phyloP scores from a whole-genome alignment of 331 rosid species.

The Malus hybrid region DNA sequence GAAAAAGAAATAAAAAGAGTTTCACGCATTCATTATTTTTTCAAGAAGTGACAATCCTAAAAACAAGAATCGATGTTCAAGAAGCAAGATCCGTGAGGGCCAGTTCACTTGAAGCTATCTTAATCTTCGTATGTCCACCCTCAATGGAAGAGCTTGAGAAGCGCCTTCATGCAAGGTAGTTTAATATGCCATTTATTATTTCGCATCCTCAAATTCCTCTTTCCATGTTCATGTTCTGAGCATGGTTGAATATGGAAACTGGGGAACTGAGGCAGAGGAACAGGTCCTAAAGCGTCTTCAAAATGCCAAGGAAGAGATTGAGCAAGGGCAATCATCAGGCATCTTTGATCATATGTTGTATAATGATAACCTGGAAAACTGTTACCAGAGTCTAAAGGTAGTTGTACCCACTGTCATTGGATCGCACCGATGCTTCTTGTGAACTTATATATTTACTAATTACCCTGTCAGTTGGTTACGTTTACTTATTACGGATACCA shows the following conservation, averaged over 20 bases:
- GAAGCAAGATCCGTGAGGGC: constrained; percentile 84
- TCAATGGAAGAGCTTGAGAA: constrained; percentile 85
- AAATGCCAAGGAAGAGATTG: constrained; percentile 77
- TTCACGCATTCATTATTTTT: no score
- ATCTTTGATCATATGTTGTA: constrained; percentile 35
- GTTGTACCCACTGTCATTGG: neutral
- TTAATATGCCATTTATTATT: neutral
- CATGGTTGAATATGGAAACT: constrained; percentile 20
- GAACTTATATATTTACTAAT: neutral
- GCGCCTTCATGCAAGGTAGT: constrained; percentile 92
- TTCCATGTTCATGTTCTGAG: constrained; percentile 12
- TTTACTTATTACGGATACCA: neutral
- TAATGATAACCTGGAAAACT: constrained; percentile 73
- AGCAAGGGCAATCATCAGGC: constrained; percentile 38
- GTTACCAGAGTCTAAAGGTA: constrained; percentile 71
- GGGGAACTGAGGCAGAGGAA: constrained; percentile 90
- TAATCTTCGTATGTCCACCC: constrained; percentile 77
- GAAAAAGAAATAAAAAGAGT: no score
- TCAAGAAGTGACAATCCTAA: no score
- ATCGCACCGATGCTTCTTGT: neutral
- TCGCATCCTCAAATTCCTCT: constrained; percentile 4
- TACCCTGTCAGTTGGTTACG: neutral
- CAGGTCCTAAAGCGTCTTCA: constrained; percentile 74
- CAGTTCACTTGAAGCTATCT: constrained; percentile 73
- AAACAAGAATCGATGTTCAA: constrained; percentile 54